These are phyloP conservation scores for Penicillium flavigenum DNA, from an alignment of 495 filamentous ascomycete species.

Conservation along the genomic window DNA sequence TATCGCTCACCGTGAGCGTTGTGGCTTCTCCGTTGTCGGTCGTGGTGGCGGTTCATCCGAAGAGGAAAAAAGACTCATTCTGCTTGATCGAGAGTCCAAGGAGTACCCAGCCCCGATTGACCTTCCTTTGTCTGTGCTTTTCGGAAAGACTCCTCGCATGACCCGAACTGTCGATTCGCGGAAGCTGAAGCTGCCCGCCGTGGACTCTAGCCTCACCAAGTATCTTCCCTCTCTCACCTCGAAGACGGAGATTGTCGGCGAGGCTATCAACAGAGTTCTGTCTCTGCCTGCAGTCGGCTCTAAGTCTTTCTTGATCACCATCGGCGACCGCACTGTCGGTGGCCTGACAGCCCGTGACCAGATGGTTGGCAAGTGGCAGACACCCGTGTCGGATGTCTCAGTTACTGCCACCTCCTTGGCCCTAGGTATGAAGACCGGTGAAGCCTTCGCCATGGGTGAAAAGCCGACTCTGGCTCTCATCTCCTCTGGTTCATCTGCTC, in stretches of 20 bases:
- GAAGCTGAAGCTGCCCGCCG: slow-evolving; percentile 64
- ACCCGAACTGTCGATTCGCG: slow-evolving; percentile 74
- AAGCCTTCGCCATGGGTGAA: slow-evolving; percentile 97
- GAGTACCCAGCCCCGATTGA: slow-evolving; percentile 81
- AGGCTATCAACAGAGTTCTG: slow-evolving; percentile 79
- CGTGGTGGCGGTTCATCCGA: slow-evolving; percentile 63
- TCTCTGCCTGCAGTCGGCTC: slow-evolving; percentile 85
- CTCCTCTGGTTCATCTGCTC: slow-evolving; percentile 85
- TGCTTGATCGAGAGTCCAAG: slow-evolving; percentile 78
- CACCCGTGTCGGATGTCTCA: slow-evolving; percentile 89
- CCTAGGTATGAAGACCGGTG: slow-evolving; percentile 71
- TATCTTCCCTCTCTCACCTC: slow-evolving; percentile 61
- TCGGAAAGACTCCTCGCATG: slow-evolving; percentile 87
- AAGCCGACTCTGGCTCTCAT: slow-evolving; percentile 89
- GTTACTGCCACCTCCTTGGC: slow-evolving; percentile 83
- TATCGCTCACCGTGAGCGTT: slow-evolving; percentile 84
- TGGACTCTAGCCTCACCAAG: slow-evolving; percentile 65
- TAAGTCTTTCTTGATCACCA: slow-evolving; percentile 96
- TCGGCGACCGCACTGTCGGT: slow-evolving; percentile 87
- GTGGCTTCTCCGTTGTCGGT: slow-evolving; percentile 91
- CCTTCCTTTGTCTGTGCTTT: slow-evolving; percentile 85
- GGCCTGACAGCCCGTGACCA: slow-evolving; percentile 88
- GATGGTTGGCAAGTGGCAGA: slow-evolving; percentile 96
- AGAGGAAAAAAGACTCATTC: slow-evolving; percentile 66
- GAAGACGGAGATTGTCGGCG: slow-evolving; percentile 62